Evolutionary conservation across 495 filamentous ascomycete genomes (phyloP), one percentile per base, ranked within the genome.

Genomic region (Parmelia sp.): DNA sequence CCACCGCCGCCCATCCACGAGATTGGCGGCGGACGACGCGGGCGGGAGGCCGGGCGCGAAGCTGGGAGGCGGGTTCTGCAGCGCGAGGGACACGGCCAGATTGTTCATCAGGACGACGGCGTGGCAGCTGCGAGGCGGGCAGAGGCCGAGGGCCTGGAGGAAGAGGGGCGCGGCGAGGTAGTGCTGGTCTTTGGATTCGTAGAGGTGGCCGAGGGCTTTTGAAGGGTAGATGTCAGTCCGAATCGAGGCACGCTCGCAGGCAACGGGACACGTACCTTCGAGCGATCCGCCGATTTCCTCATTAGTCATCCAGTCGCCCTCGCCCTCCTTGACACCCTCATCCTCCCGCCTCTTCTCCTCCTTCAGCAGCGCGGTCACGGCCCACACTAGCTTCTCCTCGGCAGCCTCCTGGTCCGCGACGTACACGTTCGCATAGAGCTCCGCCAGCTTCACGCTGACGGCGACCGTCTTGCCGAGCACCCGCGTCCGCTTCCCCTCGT

Each of bases 81-180:
- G 61, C 31, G 65, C 57, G 27, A 69, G 68, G 60, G 68, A 69
- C 37, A 66, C 57, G 62, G 68, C 57, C 31, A 69, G 68, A 40
- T 67, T 67, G 51, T 67, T 69, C 61, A 69, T 92, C 60, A 97
- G 75, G 23, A 89, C 80, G 53, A 90, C 89, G 36, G 88, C 83
- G 74, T 89, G 85, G 70, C 90, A 95, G 39, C 76, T 76, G n/a
- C 76, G 78, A 2, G 71, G 70, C 17, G 80, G 73, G 60, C 82
- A 69, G 31, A 93, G 71, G 36, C 84, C 77, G 47, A 96, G 76
- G 4, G 92, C 89, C 66, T 92, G 92, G 66, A 97, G 81, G 72
- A 90, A 96, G 42, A 97, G 78, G n/a, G 93, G 92, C 35, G 90
- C 81, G 21, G 94, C 89, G 11, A 96, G 85, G 63, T 90, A 89